Evolutionary conservation across 176 grass and related monocot genomes (phyloP).

Genomic region (Cenchrus purpureus): DNA sequence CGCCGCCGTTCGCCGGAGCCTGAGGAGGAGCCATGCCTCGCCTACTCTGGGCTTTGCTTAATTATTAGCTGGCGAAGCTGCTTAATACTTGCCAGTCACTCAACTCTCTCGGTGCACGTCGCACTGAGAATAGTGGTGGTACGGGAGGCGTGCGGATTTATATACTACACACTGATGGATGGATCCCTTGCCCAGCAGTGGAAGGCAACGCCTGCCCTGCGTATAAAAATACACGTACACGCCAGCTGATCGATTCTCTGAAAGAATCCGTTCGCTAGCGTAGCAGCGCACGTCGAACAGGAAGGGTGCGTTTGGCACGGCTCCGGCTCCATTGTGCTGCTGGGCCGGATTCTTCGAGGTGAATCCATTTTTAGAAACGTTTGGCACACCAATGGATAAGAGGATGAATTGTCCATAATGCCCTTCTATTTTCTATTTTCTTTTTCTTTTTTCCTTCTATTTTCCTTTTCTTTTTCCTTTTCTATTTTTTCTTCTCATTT

Average conservation of each 20-base stretch:
- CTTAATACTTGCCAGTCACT: background rate
- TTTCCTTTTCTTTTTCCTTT: no score
- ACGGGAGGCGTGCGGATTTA: background rate
- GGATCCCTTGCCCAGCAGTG: no score
- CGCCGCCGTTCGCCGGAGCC: slow-evolving; percentile 30
- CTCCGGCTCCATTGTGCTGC: no score
- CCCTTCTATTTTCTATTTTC: no score
- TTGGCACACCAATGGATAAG: no score
- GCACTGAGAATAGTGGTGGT: background rate
- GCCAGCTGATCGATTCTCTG: background rate
- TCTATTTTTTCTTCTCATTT: no score
- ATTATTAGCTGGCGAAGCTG: background rate
- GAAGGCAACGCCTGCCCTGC: no score
- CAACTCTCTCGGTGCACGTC: background rate
- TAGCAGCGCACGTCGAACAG: background rate
- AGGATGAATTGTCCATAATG: no score
- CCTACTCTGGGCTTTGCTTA: background rate
- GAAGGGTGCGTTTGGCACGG: no score
- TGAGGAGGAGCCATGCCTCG: slow-evolving; percentile 32
- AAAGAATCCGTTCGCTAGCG: background rate
- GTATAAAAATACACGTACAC: background rate
- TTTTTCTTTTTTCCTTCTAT: no score
- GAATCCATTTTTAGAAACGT: no score
- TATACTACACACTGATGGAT: background rate
- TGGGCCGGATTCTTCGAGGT: no score